phyloP scores from a whole-genome alignment of 495 filamentous ascomycete species.

The Podospora pseudocomata region DNA sequence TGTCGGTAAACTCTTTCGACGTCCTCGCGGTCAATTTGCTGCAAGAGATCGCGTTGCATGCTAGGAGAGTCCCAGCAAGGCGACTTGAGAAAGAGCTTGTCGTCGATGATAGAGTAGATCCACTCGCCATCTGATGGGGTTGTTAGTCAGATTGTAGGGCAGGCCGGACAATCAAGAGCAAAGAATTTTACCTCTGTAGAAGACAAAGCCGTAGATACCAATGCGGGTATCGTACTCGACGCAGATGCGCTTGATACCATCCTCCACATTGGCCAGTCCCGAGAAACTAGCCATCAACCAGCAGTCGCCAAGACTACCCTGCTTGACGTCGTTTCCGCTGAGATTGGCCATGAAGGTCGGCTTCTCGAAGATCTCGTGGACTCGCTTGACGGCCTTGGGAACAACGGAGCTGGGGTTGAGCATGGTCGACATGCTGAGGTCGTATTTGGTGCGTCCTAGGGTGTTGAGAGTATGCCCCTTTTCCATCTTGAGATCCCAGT shows the following conservation, averaged over 20 bases:
- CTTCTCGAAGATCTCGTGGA: slow-evolving; percentile 83
- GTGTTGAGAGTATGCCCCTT: slow-evolving; percentile 47
- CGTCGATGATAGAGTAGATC: slow-evolving; percentile 87
- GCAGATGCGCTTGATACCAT: slow-evolving; percentile 75
- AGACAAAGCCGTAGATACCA: slow-evolving; percentile 95
- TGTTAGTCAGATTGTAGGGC: neutral
- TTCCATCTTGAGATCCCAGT: slow-evolving; percentile 51
- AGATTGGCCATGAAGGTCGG: slow-evolving; percentile 79
- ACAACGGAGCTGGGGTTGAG: slow-evolving; percentile 40
- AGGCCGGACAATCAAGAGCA: neutral
- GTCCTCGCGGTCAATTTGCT: slow-evolving; percentile 59
- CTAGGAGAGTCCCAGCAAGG: slow-evolving; percentile 70
- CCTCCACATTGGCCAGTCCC: slow-evolving; percentile 73
- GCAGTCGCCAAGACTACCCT: slow-evolving; percentile 81
- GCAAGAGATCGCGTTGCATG: slow-evolving; percentile 50
- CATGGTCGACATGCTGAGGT: slow-evolving; percentile 36
- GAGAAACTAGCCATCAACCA: slow-evolving; percentile 90
- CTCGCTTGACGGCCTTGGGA: slow-evolving; percentile 65
- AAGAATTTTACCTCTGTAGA: slow-evolving; percentile 57
- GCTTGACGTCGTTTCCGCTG: slow-evolving; percentile 73
- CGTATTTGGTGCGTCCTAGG: slow-evolving; percentile 43
- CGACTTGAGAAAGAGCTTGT: slow-evolving; percentile 73
- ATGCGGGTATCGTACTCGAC: slow-evolving; percentile 70
- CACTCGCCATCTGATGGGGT: slow-evolving; percentile 72
- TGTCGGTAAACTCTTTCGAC: slow-evolving; percentile 75